Evolutionary conservation across 2,329 filamentous ascomycete species (phyloP).

Genomic region (Tolypocladium tropicale): DNA sequence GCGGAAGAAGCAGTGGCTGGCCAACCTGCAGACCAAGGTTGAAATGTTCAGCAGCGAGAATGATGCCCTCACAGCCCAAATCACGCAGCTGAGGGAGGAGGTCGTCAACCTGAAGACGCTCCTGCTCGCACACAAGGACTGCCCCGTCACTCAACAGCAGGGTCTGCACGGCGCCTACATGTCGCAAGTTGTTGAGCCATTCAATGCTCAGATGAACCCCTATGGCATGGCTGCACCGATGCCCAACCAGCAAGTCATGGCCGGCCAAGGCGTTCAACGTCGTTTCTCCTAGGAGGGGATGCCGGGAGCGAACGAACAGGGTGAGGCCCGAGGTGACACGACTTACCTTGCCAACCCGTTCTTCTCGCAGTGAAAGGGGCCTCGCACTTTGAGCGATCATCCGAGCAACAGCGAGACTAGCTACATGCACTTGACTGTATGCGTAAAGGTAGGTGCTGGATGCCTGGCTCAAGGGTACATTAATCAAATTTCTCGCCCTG

Average conservation of each 20-base stretch:
- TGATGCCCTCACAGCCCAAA: conserved; percentile 73
- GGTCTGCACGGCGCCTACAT: conserved; percentile 47
- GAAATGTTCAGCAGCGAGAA: conserved; percentile 90
- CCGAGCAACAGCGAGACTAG: neutral
- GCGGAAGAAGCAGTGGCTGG: conserved; percentile 97
- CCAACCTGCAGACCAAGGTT: conserved; percentile 88
- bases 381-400: neutral
- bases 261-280: conserved; percentile 42
- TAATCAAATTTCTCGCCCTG: neutral
- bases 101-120: conserved; percentile 92
- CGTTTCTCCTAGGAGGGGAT: conserved; percentile 43
- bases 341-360: conserved; percentile 8
- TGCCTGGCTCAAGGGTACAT: neutral
- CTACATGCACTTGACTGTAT: neutral
- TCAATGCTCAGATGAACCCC: conserved; percentile 46
- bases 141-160: conserved; percentile 82
- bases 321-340: neutral
- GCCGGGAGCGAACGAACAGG: neutral
- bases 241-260: conserved; percentile 42
- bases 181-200: conserved; percentile 45
- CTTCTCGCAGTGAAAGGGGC: conserved; percentile 3
- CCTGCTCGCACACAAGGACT: conserved; percentile 90
- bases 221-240: conserved; percentile 48
- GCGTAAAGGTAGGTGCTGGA: neutral
- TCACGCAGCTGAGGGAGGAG: conserved; percentile 79